phyloP scores from a whole-genome alignment of 352 stramenopile genomes.

The Globisporangium canariense region DNA sequence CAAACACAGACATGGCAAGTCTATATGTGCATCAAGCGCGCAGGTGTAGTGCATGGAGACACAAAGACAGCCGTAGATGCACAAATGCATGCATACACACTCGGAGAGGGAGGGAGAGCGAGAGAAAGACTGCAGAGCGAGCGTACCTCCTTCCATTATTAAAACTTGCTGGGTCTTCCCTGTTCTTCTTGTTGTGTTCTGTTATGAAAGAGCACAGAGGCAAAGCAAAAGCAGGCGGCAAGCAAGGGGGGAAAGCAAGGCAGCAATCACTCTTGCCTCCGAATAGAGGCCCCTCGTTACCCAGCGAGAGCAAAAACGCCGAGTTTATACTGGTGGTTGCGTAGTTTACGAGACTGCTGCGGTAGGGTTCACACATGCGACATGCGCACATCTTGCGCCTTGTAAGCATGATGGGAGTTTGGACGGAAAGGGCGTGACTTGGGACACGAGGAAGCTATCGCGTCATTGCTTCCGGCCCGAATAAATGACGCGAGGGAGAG shows the following conservation, averaged over 20 bases:
- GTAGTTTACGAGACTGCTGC: conserved; percentile 4
- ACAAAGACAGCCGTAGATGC: neutral
- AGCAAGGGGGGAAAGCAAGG: conserved; percentile 1
- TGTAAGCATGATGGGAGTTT: conserved; percentile 1
- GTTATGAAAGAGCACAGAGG: conserved; percentile 14
- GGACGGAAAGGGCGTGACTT: conserved; percentile 2
- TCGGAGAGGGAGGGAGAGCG: neutral
- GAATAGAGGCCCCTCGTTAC: conserved; percentile 8
- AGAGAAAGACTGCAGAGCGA: neutral
- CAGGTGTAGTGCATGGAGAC: neutral
- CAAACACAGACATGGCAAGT: neutral
- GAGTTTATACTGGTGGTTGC: conserved; percentile 10
- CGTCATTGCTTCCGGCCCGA: conserved; percentile 2
- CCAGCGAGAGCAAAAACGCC: conserved; percentile 2
- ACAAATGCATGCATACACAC: neutral
- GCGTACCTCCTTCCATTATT: conserved; percentile 46
- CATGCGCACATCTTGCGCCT: neutral
- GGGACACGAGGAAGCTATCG: neutral
- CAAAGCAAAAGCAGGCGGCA: neutral
- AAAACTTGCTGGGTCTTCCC: conserved; percentile 25
- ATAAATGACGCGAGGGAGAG: conserved; percentile 6
- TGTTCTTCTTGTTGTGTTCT: conserved; percentile 30
- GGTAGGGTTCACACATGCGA: conserved; percentile 3
- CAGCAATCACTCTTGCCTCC: conserved; percentile 10
- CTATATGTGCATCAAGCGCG: neutral